These are phyloP conservation scores for Vitis hybrid DNA, from an alignment of 177 flowering plant species.

Conservation along the genomic window DNA sequence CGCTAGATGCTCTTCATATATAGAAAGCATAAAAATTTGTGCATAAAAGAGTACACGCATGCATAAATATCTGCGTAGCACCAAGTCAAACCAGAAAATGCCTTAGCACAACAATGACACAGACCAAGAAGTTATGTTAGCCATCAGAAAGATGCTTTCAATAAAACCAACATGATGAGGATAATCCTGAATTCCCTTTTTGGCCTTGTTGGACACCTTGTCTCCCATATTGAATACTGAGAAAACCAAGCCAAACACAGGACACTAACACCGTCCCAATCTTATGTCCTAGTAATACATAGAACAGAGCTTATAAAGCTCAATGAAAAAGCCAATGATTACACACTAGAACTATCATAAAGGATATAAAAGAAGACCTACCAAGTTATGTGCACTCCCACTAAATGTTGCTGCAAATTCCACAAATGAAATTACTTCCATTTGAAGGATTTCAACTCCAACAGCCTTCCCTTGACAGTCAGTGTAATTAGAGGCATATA, in stretches of 20 bases:
- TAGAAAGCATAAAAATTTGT: background rate
- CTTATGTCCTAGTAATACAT: background rate
- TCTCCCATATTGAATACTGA: no score
- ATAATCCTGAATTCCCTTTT: no score
- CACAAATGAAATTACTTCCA: constrained; percentile 75
- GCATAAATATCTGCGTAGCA: background rate
- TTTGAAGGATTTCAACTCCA: constrained; percentile 58
- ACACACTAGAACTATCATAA: background rate
- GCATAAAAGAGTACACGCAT: background rate
- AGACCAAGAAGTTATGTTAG: background rate
- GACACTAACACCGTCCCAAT: background rate
- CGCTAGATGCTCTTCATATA: background rate
- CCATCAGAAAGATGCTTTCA: no score
- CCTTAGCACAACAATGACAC: background rate
- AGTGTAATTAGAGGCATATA: constrained; percentile 17
- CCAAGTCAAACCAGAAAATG: background rate
- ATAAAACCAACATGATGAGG: no score
- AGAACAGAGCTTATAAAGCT: background rate
- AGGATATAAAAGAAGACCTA: constrained; percentile 24
- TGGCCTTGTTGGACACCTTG: no score
- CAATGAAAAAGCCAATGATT: background rate
- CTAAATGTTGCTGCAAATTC: constrained; percentile 80
- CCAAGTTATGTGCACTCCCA: constrained; percentile 73
- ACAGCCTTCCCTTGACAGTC: constrained; percentile 18
- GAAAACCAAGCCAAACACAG: no score